phyloP scores from a whole-genome alignment of 345 rosid genomes.

The Linum lewisii region DNA sequence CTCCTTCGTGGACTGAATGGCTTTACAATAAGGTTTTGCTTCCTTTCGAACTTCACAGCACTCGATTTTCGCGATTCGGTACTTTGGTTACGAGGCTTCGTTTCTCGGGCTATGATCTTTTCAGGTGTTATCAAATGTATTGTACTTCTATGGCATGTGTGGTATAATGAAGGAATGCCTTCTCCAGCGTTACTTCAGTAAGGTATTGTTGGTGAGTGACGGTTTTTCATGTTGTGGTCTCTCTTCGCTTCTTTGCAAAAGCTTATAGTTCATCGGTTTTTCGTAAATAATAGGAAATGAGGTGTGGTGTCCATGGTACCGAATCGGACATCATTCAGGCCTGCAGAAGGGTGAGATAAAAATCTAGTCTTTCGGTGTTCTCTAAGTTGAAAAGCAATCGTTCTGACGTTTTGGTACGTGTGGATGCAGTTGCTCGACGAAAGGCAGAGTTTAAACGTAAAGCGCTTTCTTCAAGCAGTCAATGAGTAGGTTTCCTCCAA shows the following conservation, averaged over 20 bases:
- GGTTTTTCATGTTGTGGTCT: neutral
- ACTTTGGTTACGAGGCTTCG: too few relatives aligned
- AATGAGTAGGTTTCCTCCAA: constrained; percentile 28
- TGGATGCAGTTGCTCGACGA: constrained; percentile 45
- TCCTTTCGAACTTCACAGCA: neutral
- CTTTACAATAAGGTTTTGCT: constrained; percentile 47
- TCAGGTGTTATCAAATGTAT: constrained; percentile 49
- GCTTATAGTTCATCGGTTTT: constrained; percentile 5
- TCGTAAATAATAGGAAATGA: constrained; percentile 31
- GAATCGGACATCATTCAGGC: constrained; percentile 40
- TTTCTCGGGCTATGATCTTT: constrained; percentile 4
- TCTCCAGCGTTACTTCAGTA: constrained; percentile 61
- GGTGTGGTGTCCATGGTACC: constrained; percentile 27
- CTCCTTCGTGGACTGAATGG: constrained; percentile 69
- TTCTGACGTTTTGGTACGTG: neutral
- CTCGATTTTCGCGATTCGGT: neutral
- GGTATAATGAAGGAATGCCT: constrained; percentile 51
- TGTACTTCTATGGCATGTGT: constrained; percentile 63
- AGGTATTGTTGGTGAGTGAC: constrained; percentile 24
- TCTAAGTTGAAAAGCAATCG: neutral
- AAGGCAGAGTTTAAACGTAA: constrained; percentile 50
- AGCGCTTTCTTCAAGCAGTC: constrained; percentile 56
- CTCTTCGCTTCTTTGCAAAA: neutral
- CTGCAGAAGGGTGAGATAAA: constrained; percentile 38
- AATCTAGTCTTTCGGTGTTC: too few relatives aligned